Percentiles rank a stretch among this genome's conserved stretches.
Conservation (phyloP, 1,139 yeast genomes). For the Pichia sp. region DNA sequence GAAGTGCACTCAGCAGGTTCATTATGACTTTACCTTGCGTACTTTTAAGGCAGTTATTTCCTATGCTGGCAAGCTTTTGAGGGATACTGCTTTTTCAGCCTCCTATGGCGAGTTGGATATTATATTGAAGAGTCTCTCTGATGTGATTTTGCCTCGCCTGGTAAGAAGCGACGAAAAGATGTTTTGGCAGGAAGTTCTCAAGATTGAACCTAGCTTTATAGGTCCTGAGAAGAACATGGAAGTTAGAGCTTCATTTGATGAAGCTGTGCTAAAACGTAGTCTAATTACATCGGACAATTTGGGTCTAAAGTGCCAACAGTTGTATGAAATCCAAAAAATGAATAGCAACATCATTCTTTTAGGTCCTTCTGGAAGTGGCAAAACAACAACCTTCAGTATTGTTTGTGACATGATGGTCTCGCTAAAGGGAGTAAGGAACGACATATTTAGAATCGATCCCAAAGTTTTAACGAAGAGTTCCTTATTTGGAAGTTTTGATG, state of each 20-base stretch:
- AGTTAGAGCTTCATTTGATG: no score
- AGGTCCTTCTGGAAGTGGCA: conserved; percentile 76
- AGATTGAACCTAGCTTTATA: conserved; percentile 20
- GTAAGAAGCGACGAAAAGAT: conserved; percentile 41
- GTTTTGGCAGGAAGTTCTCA: conserved; percentile 28
- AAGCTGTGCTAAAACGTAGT: no score
- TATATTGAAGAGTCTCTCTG: conserved; percentile 47
- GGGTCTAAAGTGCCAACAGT: conserved; percentile 53
- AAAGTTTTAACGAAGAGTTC: conserved; percentile 62
- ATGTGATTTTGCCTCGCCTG: conserved; percentile 61
- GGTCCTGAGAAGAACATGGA: conserved; percentile 1
- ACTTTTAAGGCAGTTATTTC: conserved; percentile 63
- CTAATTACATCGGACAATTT: conserved; percentile 37
- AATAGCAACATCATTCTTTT: conserved; percentile 81
- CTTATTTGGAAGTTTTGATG: conserved; percentile 66
- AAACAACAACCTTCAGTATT: conserved; percentile 52
- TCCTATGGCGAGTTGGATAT: conserved; percentile 32
- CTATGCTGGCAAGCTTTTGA: conserved; percentile 48
- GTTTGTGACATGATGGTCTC: no score
- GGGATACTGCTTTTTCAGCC: conserved; percentile 15
- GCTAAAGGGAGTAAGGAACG: no score
- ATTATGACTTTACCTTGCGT: conserved; percentile 88
- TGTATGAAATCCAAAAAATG: conserved; percentile 53
- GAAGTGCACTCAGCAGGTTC: conserved; percentile 48
- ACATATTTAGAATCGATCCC: conserved; percentile 61